Conservation (phyloP, 2,329 filamentous ascomycete species). For the Zymoseptoria tritici region DNA sequence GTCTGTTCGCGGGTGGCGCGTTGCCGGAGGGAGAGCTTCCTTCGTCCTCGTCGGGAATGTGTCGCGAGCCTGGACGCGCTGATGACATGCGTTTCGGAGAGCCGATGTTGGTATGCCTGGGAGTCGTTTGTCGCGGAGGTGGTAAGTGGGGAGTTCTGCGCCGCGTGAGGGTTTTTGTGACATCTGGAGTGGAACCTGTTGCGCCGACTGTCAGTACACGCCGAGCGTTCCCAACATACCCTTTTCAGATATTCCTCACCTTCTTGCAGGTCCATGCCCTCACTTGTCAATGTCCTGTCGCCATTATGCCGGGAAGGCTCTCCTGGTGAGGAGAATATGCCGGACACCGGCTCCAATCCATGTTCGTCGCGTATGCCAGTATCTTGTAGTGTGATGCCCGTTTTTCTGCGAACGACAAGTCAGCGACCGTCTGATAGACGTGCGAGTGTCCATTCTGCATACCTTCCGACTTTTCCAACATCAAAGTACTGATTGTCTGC, state of each 20-base stretch:
- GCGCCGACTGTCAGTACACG: constrained; percentile 10
- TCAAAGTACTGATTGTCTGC: constrained; percentile 30
- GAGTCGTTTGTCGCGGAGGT: constrained; percentile 49
- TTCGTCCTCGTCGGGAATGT: not conserved
- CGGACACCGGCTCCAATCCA: constrained; percentile 81
- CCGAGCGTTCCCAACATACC: not conserved
- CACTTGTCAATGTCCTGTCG: constrained; percentile 19
- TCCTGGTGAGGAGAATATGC: constrained; percentile 78
- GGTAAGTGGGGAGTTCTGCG: constrained; percentile 41
- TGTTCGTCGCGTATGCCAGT: constrained; percentile 77
- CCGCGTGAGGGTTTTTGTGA: constrained; percentile 35
- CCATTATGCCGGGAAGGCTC: constrained; percentile 30
- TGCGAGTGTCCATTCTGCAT: constrained; percentile 5
- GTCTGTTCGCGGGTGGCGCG: constrained; percentile 23
- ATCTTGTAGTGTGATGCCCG: constrained; percentile 73
- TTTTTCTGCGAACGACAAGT: constrained; percentile 59
- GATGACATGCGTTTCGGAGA: constrained; percentile 57
- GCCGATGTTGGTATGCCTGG: constrained; percentile 54
- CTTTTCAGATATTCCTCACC: constrained; percentile 39
- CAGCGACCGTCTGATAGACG: constrained; percentile 3
- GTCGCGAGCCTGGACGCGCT: constrained; percentile 40
- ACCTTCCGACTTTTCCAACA: constrained; percentile 30
- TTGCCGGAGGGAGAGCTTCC: not conserved
- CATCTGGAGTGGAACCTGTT: constrained; percentile 45
- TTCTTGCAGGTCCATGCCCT: constrained; percentile 51